Conservation (phyloP, 1,284 basidiomycete genomes). For the Phaffia rhodozyma region DNA sequence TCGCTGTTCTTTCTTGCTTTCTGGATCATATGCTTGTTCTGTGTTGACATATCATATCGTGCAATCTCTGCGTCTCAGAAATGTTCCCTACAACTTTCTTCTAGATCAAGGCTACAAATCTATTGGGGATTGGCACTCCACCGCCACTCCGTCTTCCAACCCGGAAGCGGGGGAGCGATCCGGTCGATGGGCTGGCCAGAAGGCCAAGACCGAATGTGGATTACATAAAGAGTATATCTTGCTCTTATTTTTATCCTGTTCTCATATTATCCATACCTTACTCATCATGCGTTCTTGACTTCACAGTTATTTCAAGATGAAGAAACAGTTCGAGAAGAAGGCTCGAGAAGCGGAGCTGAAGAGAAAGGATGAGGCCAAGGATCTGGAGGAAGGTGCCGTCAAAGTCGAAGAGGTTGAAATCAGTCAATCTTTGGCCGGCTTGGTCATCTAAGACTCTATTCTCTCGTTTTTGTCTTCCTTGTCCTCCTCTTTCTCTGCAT, state of each 20-base stretch:
- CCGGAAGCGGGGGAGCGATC: slow-evolving; percentile 64
- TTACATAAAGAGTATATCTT: slow-evolving; percentile 45
- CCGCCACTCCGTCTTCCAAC: slow-evolving; percentile 43
- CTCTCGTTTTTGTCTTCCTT: no score
- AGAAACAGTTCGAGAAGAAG: slow-evolving; percentile 8
- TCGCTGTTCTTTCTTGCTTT: neutral
- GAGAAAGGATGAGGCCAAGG: slow-evolving; percentile 4
- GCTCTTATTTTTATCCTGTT: neutral
- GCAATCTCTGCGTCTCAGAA: slow-evolving; percentile 26
- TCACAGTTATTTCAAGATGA: slow-evolving; percentile 6
- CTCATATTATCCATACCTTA: neutral
- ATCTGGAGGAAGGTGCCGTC: neutral
- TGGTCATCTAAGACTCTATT: no score
- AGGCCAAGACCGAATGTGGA: slow-evolving; percentile 85
- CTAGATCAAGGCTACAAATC: slow-evolving; percentile 85
- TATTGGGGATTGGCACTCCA: slow-evolving; percentile 96
- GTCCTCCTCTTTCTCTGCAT: no score
- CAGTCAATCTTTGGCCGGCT: no score
- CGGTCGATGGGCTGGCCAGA: slow-evolving; percentile 79
- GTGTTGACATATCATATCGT: neutral
- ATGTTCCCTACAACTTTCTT: slow-evolving; percentile 80
- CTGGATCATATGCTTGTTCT: neutral
- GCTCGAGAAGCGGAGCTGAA: slow-evolving; percentile 2
- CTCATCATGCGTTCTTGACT: neutral
- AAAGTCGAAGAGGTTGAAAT: no score